phyloP scores from a whole-genome alignment of 1,284 basidiomycete species.

The Trichosporon coremiiforme region DNA sequence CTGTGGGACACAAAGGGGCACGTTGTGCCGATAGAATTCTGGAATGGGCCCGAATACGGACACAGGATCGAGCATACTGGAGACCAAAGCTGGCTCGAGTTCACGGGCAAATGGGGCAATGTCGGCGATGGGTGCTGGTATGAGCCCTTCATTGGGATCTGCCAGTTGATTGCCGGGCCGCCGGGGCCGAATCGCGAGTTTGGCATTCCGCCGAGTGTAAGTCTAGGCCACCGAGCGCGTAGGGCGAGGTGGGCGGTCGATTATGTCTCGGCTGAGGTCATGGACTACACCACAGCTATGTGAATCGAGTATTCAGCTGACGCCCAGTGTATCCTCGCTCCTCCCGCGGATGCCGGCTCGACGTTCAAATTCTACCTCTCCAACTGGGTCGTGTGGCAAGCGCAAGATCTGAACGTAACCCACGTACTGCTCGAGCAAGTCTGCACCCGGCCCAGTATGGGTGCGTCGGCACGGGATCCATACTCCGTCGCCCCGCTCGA shows the following conservation, averaged over 20 bases:
- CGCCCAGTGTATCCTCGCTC: slow-evolving; percentile 43
- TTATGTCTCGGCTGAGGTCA: too few relatives aligned
- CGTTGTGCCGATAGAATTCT: slow-evolving; percentile 48
- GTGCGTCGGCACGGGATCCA: slow-evolving; percentile 24
- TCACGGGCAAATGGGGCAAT: slow-evolving; percentile 49
- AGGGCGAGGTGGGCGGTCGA: too few relatives aligned
- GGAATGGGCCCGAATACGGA: slow-evolving; percentile 36
- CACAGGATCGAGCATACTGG: slow-evolving; percentile 37
- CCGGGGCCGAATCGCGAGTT: slow-evolving; percentile 50
- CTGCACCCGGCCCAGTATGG: slow-evolving; percentile 38
- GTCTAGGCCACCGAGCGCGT: slow-evolving; percentile 17
- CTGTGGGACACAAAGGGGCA: slow-evolving; percentile 51
- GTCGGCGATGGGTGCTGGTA: slow-evolving; percentile 51
- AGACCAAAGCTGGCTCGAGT: slow-evolving; percentile 48
- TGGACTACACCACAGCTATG: too few relatives aligned
- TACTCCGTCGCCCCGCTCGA: slow-evolving; percentile 11
- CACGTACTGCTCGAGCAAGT: slow-evolving; percentile 47
- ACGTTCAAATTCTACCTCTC: slow-evolving; percentile 44
- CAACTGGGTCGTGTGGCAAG: slow-evolving; percentile 20
- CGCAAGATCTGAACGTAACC: slow-evolving; percentile 30
- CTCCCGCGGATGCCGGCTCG: slow-evolving; percentile 29
- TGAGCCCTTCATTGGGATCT: slow-evolving; percentile 42
- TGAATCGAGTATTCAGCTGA: not conserved
- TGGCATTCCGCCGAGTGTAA: slow-evolving; percentile 43
- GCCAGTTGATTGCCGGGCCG: slow-evolving; percentile 49